Base-by-base conservation (phyloP, 805 yeast genomes). In the Vanderwaltozyma tropicalis region DNA sequence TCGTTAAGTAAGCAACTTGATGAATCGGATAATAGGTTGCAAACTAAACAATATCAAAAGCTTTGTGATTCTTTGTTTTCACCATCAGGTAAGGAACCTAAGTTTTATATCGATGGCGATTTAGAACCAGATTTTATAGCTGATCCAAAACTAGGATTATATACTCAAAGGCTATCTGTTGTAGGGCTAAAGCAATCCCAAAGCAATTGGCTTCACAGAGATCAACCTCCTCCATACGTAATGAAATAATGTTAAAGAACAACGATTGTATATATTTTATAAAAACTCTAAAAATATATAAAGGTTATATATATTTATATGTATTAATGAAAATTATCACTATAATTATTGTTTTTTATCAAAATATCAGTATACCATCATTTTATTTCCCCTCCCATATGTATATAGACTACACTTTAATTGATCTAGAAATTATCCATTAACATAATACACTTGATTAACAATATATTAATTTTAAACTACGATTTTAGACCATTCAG, bases 401-500 rank as follows among this genome's bases (percentile, higher is more conserved):
- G 17, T 29, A 32, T 22, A 14, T 32, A 33, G 29, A 12, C 31
- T 21, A 28, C 13, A 24, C n/a, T n/a, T n/a, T n/a, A n/a, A n/a
- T n/a, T n/a, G n/a, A n/a, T n/a, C n/a, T n/a, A n/a, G n/a, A n/a
- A n/a, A n/a, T n/a, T n/a, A n/a, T n/a, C n/a, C n/a, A n/a, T n/a
- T n/a, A n/a, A n/a, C n/a, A n/a, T n/a, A n/a, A n/a, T n/a, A n/a
- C n/a, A n/a, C n/a, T n/a, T n/a, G n/a, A n/a, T n/a, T n/a, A n/a
- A n/a, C n/a, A n/a, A n/a, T n/a, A n/a, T n/a, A n/a, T n/a, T n/a
- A n/a, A n/a, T n/a, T n/a, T 28, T 28, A 53, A 25, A 52, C 43
- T 1, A 57, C 59, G 22, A 55, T 48, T 35, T 53, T 52, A 8
- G 68, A 69, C 95, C 96, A 89, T 59, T 89, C 98, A n/a, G 74